Evolutionary conservation across 345 rosid species (phyloP).

Genomic region (Microcos paniculata): DNA sequence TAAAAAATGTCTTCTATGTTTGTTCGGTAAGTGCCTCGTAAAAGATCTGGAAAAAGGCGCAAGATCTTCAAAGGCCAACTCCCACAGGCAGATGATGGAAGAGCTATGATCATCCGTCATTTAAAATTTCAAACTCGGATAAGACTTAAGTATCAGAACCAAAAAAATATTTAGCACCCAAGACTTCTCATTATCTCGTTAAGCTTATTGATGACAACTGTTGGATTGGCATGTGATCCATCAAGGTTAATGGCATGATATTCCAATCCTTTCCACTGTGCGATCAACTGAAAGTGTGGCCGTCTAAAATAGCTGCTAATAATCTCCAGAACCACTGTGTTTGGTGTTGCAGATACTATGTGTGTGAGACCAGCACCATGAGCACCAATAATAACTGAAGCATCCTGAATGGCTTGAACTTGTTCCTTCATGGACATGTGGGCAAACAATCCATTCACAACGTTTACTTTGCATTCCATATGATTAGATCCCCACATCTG

Average conservation of each 20-base stretch:
- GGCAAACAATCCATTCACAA: conserved; percentile 83
- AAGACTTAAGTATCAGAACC: background rate
- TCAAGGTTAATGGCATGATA: conserved; percentile 74
- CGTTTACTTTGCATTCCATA: conserved; percentile 58
- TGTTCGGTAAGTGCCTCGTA: background rate
- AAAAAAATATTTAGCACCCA: conserved; percentile 46
- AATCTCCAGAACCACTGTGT: conserved; percentile 83
- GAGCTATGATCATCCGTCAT: background rate
- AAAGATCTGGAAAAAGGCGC: background rate
- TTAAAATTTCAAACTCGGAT: background rate
- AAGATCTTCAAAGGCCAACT: background rate
- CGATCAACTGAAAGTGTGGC: conserved; percentile 81
- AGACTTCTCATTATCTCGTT: conserved; percentile 48
- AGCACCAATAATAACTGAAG: conserved; percentile 91
- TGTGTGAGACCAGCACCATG: conserved; percentile 98
- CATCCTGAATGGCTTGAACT: conserved; percentile 80
- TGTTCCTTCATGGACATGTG: conserved; percentile 95
- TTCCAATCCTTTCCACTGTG: conserved; percentile 92
- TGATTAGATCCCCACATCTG: conserved; percentile 61
- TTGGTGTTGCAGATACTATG: conserved; percentile 76
- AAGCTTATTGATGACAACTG: conserved; percentile 51
- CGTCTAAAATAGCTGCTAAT: conserved; percentile 58
- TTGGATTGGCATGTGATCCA: conserved; percentile 59
- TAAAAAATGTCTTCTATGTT: background rate
- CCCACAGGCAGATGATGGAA: background rate